These are phyloP conservation scores for Hirschfeldia incana DNA, from an alignment of 345 rosid species.

Conservation along the genomic window DNA sequence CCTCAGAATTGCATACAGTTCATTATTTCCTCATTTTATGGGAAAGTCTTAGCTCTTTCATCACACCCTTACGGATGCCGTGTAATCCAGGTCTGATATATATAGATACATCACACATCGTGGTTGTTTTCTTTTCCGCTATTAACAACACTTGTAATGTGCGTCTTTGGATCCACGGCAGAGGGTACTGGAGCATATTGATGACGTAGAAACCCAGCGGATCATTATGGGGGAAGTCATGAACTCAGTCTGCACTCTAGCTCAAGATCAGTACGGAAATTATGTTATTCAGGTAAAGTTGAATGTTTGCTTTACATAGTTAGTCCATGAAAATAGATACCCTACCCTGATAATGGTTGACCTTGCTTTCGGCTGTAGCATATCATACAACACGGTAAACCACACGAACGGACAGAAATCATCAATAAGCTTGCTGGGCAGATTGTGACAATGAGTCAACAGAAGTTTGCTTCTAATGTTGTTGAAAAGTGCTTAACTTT, in stretches of 20 bases:
- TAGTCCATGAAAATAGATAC: slow-evolving; percentile 5
- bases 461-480: slow-evolving; percentile 96
- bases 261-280: slow-evolving; percentile 95
- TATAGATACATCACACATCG: not conserved
- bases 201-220: slow-evolving; percentile 60
- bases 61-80: slow-evolving; percentile 99
- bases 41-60: slow-evolving; percentile 85
- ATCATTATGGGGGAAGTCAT: slow-evolving; percentile 86
- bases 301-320: slow-evolving; percentile 3
- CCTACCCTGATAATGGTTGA: slow-evolving; percentile 12
- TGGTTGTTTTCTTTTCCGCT: not conserved
- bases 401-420: slow-evolving; percentile 71
- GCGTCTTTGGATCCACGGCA: slow-evolving; percentile 24
- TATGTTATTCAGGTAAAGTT: slow-evolving; percentile 88
- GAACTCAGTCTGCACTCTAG: slow-evolving; percentile 70
- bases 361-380: slow-evolving; percentile 53
- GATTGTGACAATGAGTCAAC: slow-evolving; percentile 95
- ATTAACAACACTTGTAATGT: not conserved
- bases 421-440: slow-evolving; percentile 86
- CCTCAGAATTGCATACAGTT: slow-evolving; percentile 80
- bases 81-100: slow-evolving; percentile 72
- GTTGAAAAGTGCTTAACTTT: slow-evolving; percentile 90
- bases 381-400: slow-evolving; percentile 85
- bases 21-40: slow-evolving; percentile 81
- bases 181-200: slow-evolving; percentile 91